phyloP scores from a whole-genome alignment of 2,329 filamentous ascomycete species.

The Cytospora leucostoma region DNA sequence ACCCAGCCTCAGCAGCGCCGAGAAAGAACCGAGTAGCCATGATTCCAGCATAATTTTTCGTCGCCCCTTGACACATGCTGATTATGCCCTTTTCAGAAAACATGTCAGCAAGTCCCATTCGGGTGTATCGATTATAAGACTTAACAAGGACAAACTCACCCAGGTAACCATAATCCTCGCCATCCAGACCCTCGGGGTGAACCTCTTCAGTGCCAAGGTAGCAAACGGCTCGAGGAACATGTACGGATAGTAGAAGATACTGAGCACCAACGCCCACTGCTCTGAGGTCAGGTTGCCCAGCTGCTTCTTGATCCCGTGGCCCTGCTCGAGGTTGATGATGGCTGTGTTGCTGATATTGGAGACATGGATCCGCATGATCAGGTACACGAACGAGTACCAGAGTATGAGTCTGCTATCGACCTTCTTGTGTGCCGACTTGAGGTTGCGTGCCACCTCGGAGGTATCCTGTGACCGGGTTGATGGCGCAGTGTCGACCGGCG shows the following conservation, averaged over 20 bases:
- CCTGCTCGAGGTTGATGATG: slow-evolving; percentile 35
- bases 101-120: background rate
- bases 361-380: slow-evolving; percentile 34
- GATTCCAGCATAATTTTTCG: slow-evolving; percentile 33
- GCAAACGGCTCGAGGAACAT: slow-evolving; percentile 34
- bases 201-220: slow-evolving; percentile 32
- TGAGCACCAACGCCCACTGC: slow-evolving; percentile 34
- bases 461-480: background rate
- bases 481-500: background rate
- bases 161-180: slow-evolving; percentile 34
- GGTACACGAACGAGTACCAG: slow-evolving; percentile 33
- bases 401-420: slow-evolving; percentile 32
- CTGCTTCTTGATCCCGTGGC: slow-evolving; percentile 33
- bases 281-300: slow-evolving; percentile 31
- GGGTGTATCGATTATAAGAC: background rate
- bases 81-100: slow-evolving; percentile 25
- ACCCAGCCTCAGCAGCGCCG: slow-evolving; percentile 35
- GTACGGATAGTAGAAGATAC: slow-evolving; percentile 34
- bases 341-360: slow-evolving; percentile 34
- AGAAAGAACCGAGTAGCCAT: slow-evolving; percentile 34
- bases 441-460: background rate
- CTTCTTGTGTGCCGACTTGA: slow-evolving; percentile 30
- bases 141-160: slow-evolving; percentile 21
- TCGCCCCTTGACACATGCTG: slow-evolving; percentile 32
- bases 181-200: slow-evolving; percentile 33